Evolutionary conservation across 352 stramenopile genomes (phyloP), one percentile per base, ranked within the genome.

Genomic region (Globisporangium barbulae): DNA sequence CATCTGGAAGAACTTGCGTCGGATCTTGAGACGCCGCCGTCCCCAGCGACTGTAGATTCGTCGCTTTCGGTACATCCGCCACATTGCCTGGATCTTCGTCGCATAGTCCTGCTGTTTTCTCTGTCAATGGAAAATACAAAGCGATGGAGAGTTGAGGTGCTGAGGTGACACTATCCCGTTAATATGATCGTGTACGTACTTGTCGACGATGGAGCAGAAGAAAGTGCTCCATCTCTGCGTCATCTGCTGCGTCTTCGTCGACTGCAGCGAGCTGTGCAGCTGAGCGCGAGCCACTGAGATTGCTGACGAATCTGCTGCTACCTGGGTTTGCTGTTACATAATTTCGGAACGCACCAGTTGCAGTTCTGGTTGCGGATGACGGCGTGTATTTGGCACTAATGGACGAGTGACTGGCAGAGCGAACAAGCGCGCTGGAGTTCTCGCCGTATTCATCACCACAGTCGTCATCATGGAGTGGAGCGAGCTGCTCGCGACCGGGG

Each of bases 21-120:
- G 71, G 0, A 69, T 44, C 4, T 59, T 58, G 17, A 50, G 74
- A 17, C 75, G 75, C 15, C 79, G 63, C 2, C 52, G 64, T 12
- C 67, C 64, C 84, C 84, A 93, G n/a, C 63, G 63, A 10, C 71
- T 45, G 68, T 81, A 93, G 2, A 68, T 65, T 0, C 72, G 71
- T 0, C 75, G 76, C 3, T 58, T 65, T 0, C 59, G 37, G 22
- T 72, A 61, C 82, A 91, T 91, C 13, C 79, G 71, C 80, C 79
- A 91, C 1, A 59, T 75, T 8, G 81, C 64, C 54, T 93, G 84
- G 5, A 93, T 70, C 42, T 69, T 75, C 4, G 47, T 35, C 8
- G 76, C 78, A 1, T 74, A 73, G 6, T 64, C 55, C 0, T 47
- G 47, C 47, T 78, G 72, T 19, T 71, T 74, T 31, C 39, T 56